Percentiles rank a stretch among this genome's conserved stretches.
phyloP scores from a whole-genome alignment of 2,329 filamentous ascomycete species.

The Penicillium verrucosum region DNA sequence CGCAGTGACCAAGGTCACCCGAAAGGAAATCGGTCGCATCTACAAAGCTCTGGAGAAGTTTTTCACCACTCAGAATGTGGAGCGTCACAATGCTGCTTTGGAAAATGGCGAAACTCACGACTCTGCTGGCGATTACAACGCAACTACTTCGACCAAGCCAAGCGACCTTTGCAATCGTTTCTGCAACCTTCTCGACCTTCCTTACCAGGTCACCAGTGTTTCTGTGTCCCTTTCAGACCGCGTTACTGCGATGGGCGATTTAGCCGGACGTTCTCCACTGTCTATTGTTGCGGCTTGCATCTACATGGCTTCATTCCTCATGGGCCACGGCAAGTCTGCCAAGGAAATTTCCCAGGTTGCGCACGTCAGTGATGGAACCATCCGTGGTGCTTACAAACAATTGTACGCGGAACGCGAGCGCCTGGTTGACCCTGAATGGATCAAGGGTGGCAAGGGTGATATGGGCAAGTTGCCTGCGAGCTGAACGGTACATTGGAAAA shows the following conservation, averaged over 20 bases:
- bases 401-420: constrained; percentile 71
- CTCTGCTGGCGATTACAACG: constrained; percentile 62
- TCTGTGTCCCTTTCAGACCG: constrained; percentile 74
- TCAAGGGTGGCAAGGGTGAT: constrained; percentile 67
- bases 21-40: constrained; percentile 94
- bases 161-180: constrained; percentile 84
- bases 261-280: constrained; percentile 88
- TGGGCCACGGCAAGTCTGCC: constrained; percentile 73
- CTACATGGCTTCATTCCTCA: constrained; percentile 88
- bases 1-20: constrained; percentile 85
- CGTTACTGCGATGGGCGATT: constrained; percentile 71
- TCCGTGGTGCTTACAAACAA: constrained; percentile 91
- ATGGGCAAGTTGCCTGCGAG: constrained; percentile 66
- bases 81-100: constrained; percentile 50
- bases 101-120: constrained; percentile 52
- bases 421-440: constrained; percentile 72
- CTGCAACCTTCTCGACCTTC: constrained; percentile 76
- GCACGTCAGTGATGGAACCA: constrained; percentile 93
- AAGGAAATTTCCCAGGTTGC: constrained; percentile 82
- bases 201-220: constrained; percentile 73
- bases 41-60: constrained; percentile 93
- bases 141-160: constrained; percentile 73
- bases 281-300: constrained; percentile 94
- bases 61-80: constrained; percentile 68
- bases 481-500: constrained; percentile 14